A percentile compares a stretch with the other conserved stretches of the same genome.
These are phyloP conservation scores for Calonectria hawksworthii DNA, from an alignment of 2,329 filamentous ascomycete species.

Conservation along the genomic window DNA sequence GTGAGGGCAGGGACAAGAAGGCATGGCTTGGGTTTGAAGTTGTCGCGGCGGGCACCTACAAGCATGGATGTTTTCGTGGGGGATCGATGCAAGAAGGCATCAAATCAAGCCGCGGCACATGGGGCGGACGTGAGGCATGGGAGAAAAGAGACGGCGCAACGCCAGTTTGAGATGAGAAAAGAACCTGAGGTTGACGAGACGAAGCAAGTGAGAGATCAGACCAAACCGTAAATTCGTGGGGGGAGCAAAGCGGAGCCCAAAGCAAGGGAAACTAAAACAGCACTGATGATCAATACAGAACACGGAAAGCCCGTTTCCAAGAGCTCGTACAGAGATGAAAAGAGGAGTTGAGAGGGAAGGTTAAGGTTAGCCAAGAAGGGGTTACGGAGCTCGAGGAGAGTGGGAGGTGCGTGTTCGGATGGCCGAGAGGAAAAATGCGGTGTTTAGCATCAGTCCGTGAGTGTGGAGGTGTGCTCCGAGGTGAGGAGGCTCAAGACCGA, in stretches of 20 bases:
- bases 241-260: constrained; percentile 8
- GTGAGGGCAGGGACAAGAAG: background rate
- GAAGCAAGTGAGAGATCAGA: background rate
- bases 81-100: constrained; percentile 10
- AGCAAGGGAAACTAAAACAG: background rate
- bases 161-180: background rate
- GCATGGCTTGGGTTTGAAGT: constrained; percentile 8
- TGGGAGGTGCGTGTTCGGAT: constrained; percentile 10
- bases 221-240: constrained; percentile 19
- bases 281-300: background rate
- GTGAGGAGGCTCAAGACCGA: constrained; percentile 19
- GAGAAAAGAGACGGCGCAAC: constrained; percentile 1
- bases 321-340: background rate
- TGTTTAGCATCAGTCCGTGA: constrained; percentile 14
- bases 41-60: constrained; percentile 23
- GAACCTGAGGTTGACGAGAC: background rate
- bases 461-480: constrained; percentile 18
- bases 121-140: background rate
- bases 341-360: background rate
- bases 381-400: background rate
- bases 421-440: constrained; percentile 11
- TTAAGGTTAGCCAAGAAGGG: constrained; percentile 7
- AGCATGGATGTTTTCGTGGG: constrained; percentile 24
- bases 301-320: background rate
- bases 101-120: constrained; percentile 21